Conservation (phyloP, 2,329 filamentous ascomycete genomes). For the Penicillium sp. region DNA sequence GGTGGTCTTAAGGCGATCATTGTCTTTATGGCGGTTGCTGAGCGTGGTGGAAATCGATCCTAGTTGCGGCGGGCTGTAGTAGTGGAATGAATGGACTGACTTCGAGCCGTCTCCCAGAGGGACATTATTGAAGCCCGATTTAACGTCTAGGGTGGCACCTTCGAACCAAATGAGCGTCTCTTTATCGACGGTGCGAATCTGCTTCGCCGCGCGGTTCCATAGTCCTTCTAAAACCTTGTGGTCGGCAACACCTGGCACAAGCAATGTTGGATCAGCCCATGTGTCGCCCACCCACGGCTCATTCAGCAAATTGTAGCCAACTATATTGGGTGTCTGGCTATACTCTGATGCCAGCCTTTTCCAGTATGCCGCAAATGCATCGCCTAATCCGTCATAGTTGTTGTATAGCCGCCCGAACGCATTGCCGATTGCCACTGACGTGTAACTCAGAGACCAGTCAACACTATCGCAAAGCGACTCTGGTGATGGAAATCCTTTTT, state of each 20-base stretch:
- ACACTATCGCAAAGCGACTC: conserved; percentile 13
- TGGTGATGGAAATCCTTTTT: conserved; percentile 12
- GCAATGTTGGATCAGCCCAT: conserved; percentile 15
- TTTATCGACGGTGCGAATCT: conserved; percentile 18
- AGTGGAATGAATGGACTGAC: conserved; percentile 22
- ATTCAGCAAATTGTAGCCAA: conserved; percentile 18
- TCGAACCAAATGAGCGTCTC: conserved; percentile 19
- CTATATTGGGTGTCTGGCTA: conserved; percentile 8
- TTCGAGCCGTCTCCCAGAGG: conserved; percentile 20
- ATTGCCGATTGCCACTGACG: conserved; percentile 15
- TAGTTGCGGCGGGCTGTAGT: conserved; percentile 18
- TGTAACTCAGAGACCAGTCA: conserved; percentile 18
- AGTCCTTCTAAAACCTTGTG: conserved; percentile 16
- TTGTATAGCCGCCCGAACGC: conserved; percentile 22
- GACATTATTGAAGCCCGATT: conserved; percentile 19
- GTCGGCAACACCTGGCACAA: conserved; percentile 17
- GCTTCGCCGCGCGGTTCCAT: conserved; percentile 12
- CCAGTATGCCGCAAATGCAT: conserved; percentile 20
- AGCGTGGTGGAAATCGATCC: conserved; percentile 16
- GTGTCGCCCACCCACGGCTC: conserved; percentile 19
- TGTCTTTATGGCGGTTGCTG: conserved; percentile 17
- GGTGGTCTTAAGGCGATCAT: conserved; percentile 11
- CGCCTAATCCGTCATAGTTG: conserved; percentile 17
- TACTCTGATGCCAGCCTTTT: conserved; percentile 17
- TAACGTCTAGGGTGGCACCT: conserved; percentile 14